Evolutionary conservation across 768 basidiomycete genomes (phyloP).

Genomic region (Termitomyces sp.): DNA sequence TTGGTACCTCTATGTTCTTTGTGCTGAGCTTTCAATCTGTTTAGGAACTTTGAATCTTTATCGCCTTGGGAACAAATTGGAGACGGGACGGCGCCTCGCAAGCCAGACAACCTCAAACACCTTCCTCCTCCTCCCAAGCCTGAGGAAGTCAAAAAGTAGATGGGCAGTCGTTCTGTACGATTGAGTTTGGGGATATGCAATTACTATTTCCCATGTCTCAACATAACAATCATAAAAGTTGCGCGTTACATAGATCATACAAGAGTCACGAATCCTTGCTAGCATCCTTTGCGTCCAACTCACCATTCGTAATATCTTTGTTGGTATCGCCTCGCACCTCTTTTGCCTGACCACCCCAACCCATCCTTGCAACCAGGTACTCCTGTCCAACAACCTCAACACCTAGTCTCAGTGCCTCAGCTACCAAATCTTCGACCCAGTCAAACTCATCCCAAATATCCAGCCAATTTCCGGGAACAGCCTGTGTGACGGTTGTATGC

Average conservation of each 20-base stretch:
- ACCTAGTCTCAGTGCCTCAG: conserved; percentile 77
- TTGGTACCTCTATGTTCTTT: background rate
- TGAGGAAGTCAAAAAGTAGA: conserved; percentile 79
- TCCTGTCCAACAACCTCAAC: conserved; percentile 92
- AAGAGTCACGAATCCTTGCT: conserved; percentile 26
- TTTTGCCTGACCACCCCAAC: conserved; percentile 46
- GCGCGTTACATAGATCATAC: conserved; percentile 16
- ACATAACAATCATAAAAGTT: conserved; percentile 5
- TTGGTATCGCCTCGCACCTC: conserved; percentile 5
- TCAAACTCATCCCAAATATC: conserved; percentile 87
- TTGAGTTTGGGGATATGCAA: background rate
- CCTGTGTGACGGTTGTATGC: conserved; percentile 78
- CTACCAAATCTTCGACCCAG: conserved; percentile 95
- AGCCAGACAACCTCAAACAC: conserved; percentile 72
- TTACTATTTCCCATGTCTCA: conserved; percentile 8
- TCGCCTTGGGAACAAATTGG: conserved; percentile 98
- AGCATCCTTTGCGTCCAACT: conserved; percentile 14
- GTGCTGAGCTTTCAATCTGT: background rate
- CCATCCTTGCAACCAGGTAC: conserved; percentile 82
- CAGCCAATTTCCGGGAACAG: conserved; percentile 81
- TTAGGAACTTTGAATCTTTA: conserved; percentile 87
- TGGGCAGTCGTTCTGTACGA: background rate
- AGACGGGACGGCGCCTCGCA: conserved; percentile 39
- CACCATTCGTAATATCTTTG: conserved; percentile 3
- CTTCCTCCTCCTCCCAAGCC: conserved; percentile 71